These are phyloP conservation scores for Nakaseomyces uthaithaninus DNA, from an alignment of 1,139 yeast genomes.

Conservation along the genomic window DNA sequence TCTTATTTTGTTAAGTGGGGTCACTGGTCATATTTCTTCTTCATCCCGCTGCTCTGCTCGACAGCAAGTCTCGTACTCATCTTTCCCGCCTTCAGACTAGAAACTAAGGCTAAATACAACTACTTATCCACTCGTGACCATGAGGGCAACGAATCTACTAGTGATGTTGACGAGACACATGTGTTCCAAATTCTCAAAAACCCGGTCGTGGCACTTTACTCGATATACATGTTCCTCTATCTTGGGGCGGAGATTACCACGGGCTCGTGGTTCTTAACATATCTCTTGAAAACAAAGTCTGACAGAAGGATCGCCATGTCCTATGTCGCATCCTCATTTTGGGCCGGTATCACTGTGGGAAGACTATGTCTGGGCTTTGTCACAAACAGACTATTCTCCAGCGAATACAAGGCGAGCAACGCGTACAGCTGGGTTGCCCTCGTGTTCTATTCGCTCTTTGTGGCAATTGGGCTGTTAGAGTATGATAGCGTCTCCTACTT, in stretches of 20 bases:
- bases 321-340: constrained; percentile 53
- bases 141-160: constrained; percentile 21
- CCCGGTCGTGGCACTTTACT: constrained; percentile 41
- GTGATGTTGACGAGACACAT: constrained; percentile 16
- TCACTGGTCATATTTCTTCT: constrained; percentile 29
- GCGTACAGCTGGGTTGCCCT: constrained; percentile 31
- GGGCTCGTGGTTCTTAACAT: constrained; percentile 62
- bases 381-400: constrained; percentile 45
- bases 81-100: constrained; percentile 40
- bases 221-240: constrained; percentile 48
- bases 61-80: constrained; percentile 19
- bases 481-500: constrained; percentile 26
- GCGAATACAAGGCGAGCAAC: constrained; percentile 43
- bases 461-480: constrained; percentile 18
- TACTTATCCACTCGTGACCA: constrained; percentile 31
- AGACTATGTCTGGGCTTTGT: constrained; percentile 52
- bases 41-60: constrained; percentile 22
- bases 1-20: constrained; percentile 36
- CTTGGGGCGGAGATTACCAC: constrained; percentile 64
- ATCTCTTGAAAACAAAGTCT: constrained; percentile 43
- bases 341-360: constrained; percentile 61
- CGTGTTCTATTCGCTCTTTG: constrained; percentile 21
- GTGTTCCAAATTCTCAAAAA: constrained; percentile 36
- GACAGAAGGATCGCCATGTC: constrained; percentile 44
- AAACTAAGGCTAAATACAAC: constrained; percentile 48